These are phyloP conservation scores for Lecanosticta acicola DNA, from an alignment of 2,329 filamentous ascomycete species.

Conservation along the genomic window DNA sequence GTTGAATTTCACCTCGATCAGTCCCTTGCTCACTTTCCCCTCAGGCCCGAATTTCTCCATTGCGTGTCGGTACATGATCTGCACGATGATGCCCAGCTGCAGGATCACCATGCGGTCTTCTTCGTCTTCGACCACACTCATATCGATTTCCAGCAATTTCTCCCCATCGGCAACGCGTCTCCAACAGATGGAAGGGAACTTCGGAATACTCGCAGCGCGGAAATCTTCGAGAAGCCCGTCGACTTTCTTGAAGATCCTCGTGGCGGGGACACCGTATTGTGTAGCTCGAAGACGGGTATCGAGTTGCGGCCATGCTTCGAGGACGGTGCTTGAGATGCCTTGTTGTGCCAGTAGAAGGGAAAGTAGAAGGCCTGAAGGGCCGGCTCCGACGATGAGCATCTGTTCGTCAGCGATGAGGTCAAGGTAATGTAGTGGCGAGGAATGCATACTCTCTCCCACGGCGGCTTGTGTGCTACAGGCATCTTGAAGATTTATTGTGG, in stretches of 20 bases:
- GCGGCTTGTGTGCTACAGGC: neutral
- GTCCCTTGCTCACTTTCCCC: constrained; percentile 4
- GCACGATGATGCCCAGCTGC: constrained; percentile 24
- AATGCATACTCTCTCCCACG: neutral
- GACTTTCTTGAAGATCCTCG: constrained; percentile 34
- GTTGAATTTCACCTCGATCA: constrained; percentile 25
- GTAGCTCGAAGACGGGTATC: constrained; percentile 38
- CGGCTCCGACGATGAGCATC: constrained; percentile 30
- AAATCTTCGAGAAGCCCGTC: constrained; percentile 36
- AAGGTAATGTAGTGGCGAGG: neutral
- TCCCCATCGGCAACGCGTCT: constrained; percentile 22
- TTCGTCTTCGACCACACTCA: constrained; percentile 22
- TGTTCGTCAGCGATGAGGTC: too few relatives aligned
- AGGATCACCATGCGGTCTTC: constrained; percentile 27
- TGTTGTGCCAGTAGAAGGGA: constrained; percentile 24
- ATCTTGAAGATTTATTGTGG: too few relatives aligned
- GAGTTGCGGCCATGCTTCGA: constrained; percentile 22
- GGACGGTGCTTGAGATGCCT: constrained; percentile 22
- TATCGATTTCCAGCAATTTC: constrained; percentile 26
- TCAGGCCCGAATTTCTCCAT: constrained; percentile 14
- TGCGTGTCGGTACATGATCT: constrained; percentile 24
- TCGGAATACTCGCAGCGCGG: constrained; percentile 22
- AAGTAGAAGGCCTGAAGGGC: constrained; percentile 27
- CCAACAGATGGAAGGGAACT: constrained; percentile 26
- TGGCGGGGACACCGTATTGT: constrained; percentile 39